These are phyloP conservation scores for Mortierella sp. DNA, from an alignment of 371 early-diverging fungal genomes.

Conservation along the genomic window DNA sequence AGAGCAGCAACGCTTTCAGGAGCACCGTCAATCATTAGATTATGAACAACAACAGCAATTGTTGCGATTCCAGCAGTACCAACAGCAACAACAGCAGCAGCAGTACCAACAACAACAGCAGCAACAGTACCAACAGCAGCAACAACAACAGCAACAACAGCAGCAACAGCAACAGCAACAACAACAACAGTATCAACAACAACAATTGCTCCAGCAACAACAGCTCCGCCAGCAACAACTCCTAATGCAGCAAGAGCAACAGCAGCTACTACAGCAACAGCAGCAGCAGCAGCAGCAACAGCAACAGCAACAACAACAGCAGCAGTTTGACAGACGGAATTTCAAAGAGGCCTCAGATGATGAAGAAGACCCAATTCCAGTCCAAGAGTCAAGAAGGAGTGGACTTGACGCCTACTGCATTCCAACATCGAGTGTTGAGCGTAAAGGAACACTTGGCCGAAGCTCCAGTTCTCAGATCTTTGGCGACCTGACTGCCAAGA, in stretches of 20 bases:
- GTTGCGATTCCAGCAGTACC: constrained; percentile 2
- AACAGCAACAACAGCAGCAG: constrained; percentile 17
- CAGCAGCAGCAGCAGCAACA: constrained; percentile 30
- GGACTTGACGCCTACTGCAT: constrained; percentile 45
- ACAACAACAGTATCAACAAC: constrained; percentile 19
- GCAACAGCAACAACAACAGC: constrained; percentile 22
- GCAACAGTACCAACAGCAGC: not conserved
- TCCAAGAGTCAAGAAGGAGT: constrained; percentile 45
- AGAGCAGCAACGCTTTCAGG: not conserved
- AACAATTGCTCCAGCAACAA: constrained; percentile 13
- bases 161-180: constrained; percentile 12
- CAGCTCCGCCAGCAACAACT: constrained; percentile 24
- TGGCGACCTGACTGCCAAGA: constrained; percentile 76
- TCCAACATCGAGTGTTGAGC: constrained; percentile 16
- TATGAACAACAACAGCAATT: constrained; percentile 15
- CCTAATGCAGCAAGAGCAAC: constrained; percentile 23
- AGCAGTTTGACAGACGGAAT: constrained; percentile 26
- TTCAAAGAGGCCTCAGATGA: constrained; percentile 49
- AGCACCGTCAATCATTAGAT: no score
- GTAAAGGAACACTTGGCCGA: constrained; percentile 23
- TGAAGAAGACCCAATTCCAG: constrained; percentile 51
- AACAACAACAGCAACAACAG: constrained; percentile 4
- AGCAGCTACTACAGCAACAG: constrained; percentile 21
- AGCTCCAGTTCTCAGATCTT: constrained; percentile 6
- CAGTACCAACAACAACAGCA: constrained; percentile 1